Evolutionary conservation across 345 rosid species (phyloP), one percentile per base, ranked within the genome.

Genomic region (Bruguiera parviflora): DNA sequence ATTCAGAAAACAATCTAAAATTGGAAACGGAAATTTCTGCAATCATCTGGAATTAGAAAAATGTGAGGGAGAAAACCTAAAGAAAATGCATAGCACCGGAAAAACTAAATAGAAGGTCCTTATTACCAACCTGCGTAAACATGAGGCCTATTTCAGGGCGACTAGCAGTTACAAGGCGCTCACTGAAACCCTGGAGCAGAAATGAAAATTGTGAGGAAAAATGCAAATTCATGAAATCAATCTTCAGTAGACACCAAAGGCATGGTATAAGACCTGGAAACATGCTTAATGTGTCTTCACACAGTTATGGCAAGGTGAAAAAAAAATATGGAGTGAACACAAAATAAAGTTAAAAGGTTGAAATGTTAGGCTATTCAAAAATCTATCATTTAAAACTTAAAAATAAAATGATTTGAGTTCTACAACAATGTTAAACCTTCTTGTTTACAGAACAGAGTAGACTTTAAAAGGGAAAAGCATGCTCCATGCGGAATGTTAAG

Each of bases 81-180:
- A 20, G 28, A 27, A 24, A n/a, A 9, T 22, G 19, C 24, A 33
- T 22, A 18, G 9, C 22, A 55, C 46, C 11, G 8, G 24, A 53
- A 66, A 53, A 25, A 53, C 13, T 56, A 32, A 33, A 29, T 2
- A 13, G 46, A 53, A 49, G 21, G 64, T 64, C 61, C 52, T 32
- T 27, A 69, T 56, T 63, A 76, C 87, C 65, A 68, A 94, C 99
- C 99, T 82, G 86, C 85, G 92, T 91, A 80, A 95, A 95, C 97
- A 95, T 92, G 71, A 78, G 85, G 72, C 97, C 99, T 67, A 95
- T 84, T 74, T 79, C 79, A 59, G 99, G 99, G 70, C 96, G 97
- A 75, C 96, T 89, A 16, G 86, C 81, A 25, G 89, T 92, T 58
- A 85, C 97, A 80, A 89, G 96, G 61, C 93, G 96, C 82, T 88